A percentile compares a stretch with the other conserved stretches of the same genome.
Conservation (phyloP, 73 alveolate genomes). For the Paraurostyla sp. region DNA sequence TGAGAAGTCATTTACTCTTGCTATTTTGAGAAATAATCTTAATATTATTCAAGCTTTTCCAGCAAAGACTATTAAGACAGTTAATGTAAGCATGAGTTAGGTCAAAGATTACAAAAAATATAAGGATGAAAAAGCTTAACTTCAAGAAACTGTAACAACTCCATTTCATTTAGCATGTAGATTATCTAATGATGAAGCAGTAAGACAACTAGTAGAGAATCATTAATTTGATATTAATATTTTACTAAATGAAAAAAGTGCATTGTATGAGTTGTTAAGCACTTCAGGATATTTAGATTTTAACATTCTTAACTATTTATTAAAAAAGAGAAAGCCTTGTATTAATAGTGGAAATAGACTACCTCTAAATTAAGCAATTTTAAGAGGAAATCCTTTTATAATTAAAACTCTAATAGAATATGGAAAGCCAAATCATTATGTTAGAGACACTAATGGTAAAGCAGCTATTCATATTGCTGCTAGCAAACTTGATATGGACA, state of each 20-base stretch:
- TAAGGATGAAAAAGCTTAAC: conserved; percentile 23
- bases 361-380: conserved; percentile 71
- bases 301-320: conserved; percentile 53
- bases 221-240: conserved; percentile 71
- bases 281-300: conserved; percentile 69
- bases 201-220: conserved; percentile 53
- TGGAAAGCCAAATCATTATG: conserved; percentile 70
- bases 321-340: conserved; percentile 65
- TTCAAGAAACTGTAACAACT: conserved; percentile 54
- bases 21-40: conserved; percentile 63
- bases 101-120: conserved; percentile 53
- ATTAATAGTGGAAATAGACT: conserved; percentile 69
- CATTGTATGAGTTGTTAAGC: conserved; percentile 62
- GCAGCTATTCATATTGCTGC: conserved; percentile 77
- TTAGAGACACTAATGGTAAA: conserved; percentile 63
- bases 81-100: conserved; percentile 58
- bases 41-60: conserved; percentile 61
- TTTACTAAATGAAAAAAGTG: conserved; percentile 53
- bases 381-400: conserved; percentile 68
- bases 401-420: conserved; percentile 61
- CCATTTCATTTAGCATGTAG: conserved; percentile 71
- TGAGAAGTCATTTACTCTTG: conserved; percentile 71
- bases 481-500: conserved; percentile 53
- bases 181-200: conserved; percentile 67
- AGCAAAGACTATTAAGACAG: conserved; percentile 61